phyloP scores from a whole-genome alignment of 176 grass and related monocot genomes.

The Carex scoparia region DNA sequence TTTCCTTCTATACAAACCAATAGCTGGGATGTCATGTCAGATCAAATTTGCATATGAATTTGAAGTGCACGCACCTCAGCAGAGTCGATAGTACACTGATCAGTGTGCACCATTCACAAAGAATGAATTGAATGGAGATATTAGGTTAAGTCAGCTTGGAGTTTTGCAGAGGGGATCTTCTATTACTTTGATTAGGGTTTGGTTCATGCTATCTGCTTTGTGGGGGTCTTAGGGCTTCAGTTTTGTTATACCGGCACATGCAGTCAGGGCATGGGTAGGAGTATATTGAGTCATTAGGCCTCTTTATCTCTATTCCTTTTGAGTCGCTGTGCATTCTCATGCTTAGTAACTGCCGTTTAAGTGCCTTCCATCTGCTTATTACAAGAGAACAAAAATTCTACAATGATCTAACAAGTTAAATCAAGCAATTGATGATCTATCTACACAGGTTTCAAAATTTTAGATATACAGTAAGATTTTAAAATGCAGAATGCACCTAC shows the following conservation, averaged over 20 bases:
- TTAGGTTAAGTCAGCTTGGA: constrained; percentile 42
- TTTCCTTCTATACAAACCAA: constrained; percentile 21
- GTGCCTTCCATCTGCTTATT: constrained; percentile 76
- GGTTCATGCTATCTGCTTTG: constrained; percentile 48
- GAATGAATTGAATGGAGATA: constrained; percentile 60
- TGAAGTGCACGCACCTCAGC: neutral
- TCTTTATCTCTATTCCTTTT: constrained; percentile 89
- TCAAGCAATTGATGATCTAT: neutral
- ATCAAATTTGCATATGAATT: constrained; percentile 12
- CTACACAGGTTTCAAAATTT: neutral
- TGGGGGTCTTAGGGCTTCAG: constrained; percentile 44
- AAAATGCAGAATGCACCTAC: neutral
- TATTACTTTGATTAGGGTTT: neutral
- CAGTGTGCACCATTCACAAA: constrained; percentile 32
- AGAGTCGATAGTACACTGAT: neutral
- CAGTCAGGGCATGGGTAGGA: constrained; percentile 82
- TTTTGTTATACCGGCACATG: constrained; percentile 74
- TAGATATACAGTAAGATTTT: neutral
- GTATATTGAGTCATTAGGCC: constrained; percentile 86
- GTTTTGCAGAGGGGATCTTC: neutral
- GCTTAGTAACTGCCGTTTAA: constrained; percentile 69
- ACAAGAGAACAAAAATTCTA: constrained; percentile 14
- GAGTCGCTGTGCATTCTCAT: constrained; percentile 82
- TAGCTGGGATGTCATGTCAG: neutral
- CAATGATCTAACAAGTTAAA: neutral